Conservation (phyloP, 2,329 filamentous ascomycete species). For the Diaporthe vaccinii region DNA sequence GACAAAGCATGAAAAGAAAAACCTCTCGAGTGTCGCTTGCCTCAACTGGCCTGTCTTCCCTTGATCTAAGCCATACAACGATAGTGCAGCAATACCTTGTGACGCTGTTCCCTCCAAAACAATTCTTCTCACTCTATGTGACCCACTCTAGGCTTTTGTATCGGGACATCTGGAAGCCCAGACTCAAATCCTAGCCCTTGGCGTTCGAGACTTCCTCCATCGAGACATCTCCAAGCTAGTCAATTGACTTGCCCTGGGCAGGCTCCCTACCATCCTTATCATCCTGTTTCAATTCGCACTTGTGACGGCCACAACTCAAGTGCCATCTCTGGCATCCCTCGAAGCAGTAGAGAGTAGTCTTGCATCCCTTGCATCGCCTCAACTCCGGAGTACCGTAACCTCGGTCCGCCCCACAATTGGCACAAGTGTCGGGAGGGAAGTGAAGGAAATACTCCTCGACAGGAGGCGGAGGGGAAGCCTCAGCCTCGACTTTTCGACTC, state of each 20-base stretch:
- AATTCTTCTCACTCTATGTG: background rate
- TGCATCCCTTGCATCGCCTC: conserved; percentile 15
- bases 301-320: background rate
- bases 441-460: background rate
- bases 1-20: too few relatives aligned
- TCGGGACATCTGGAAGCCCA: too few relatives aligned
- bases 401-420: background rate
- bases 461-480: too few relatives aligned
- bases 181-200: too few relatives aligned
- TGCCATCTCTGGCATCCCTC: conserved; percentile 19
- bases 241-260: background rate
- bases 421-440: background rate
- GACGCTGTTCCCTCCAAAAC: background rate
- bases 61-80: too few relatives aligned
- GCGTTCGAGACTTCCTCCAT: background rate
- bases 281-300: background rate
- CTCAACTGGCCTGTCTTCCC: too few relatives aligned
- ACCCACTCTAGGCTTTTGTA: too few relatives aligned
- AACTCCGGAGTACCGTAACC: background rate
- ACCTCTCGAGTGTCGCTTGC: too few relatives aligned
- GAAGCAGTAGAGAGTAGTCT: conserved; percentile 8
- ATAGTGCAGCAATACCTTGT: too few relatives aligned
- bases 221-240: background rate
- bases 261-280: background rate
- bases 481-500: background rate